Evolutionary conservation across 768 basidiomycete species (phyloP), one percentile per base, ranked within the genome.

Genomic region (Vararia minispora): DNA sequence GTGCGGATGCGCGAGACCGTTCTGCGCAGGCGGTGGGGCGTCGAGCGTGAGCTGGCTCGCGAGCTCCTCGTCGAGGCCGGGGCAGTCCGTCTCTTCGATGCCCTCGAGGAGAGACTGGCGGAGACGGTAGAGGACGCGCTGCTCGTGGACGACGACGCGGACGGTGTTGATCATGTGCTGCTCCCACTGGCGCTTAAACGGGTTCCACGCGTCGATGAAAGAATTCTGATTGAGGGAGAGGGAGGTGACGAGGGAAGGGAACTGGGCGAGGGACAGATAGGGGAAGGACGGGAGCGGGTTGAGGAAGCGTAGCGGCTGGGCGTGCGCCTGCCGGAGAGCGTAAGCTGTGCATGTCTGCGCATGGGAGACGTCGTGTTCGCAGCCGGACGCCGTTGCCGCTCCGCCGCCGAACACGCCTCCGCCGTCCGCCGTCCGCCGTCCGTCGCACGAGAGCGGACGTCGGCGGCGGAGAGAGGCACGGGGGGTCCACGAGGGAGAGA

Each of bases 91-190:
- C 41, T 81, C 77, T 16, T 55, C 46, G 2, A 81, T 56, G 3
- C 72, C 74, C 5, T 76, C 67, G 0, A 80, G 57, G 5, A 82
- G 63, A 45, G 67, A 71, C 52, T 71, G 71, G 9, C 80, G 64
- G 8, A 71, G 57, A 43, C 74, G 69, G 57, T 79, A 82, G 6
- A 83, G 54, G 23, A 82, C 53, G 22, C 79, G 63, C 44, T 81
- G 77, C 44, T 76, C 74, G 1, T 62, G 65, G 32, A 68, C 65
- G 28, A 82, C 72, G 26, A 72, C 50, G 25, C 77, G 69, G 3
- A 81, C 77, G 12, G 72, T 68, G 28, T 62, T 62, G 41, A 76
- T 66, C 27, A 68, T 62, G 48, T 80, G 77, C 43, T 80, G 79
- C 37, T 79, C 78, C 80, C 80, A 83, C 38, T 76, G 69, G 0